phyloP scores from a whole-genome alignment of 352 stramenopile species.

The Pythium brachiatum region DNA sequence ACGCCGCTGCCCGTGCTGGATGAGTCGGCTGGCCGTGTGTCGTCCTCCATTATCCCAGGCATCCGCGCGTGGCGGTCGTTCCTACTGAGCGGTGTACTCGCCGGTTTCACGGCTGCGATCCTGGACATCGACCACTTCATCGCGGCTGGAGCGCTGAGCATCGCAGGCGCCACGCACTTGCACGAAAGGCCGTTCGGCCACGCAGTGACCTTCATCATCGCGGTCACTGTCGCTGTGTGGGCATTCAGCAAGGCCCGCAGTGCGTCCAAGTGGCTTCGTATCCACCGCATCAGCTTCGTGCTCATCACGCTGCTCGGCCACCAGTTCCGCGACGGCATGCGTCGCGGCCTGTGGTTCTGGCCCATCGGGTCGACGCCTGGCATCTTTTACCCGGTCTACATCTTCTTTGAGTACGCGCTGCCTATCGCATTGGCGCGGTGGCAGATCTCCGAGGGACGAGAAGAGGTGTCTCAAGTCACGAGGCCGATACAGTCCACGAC shows the following conservation, averaged over 20 bases:
- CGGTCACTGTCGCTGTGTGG: constrained; percentile 37
- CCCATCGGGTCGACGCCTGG: constrained; percentile 60
- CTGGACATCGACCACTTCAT: constrained; percentile 80
- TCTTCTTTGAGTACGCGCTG: constrained; percentile 49
- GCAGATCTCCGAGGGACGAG: constrained; percentile 17
- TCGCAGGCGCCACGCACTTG: constrained; percentile 58
- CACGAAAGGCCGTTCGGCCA: constrained; percentile 61
- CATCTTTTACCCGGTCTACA: constrained; percentile 64
- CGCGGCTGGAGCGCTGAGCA: constrained; percentile 47
- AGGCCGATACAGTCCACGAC: neutral
- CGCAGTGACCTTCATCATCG: constrained; percentile 63
- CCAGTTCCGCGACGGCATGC: constrained; percentile 66
- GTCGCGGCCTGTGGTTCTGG: constrained; percentile 68
- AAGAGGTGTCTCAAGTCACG: constrained; percentile 1
- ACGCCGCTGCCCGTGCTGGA: constrained; percentile 20
- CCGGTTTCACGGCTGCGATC: constrained; percentile 37
- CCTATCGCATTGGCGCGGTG: constrained; percentile 36
- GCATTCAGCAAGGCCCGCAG: constrained; percentile 9
- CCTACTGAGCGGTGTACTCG: constrained; percentile 42
- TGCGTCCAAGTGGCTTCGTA: constrained; percentile 25
- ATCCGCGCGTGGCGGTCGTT: constrained; percentile 28
- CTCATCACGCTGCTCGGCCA: constrained; percentile 58
- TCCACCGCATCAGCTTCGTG: constrained; percentile 49
- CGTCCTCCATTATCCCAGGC: constrained; percentile 2
- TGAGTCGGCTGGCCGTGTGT: constrained; percentile 11